Evolutionary conservation across 139 green algal genomes (phyloP).

Genomic region (Edaphochlamys debaryana): DNA sequence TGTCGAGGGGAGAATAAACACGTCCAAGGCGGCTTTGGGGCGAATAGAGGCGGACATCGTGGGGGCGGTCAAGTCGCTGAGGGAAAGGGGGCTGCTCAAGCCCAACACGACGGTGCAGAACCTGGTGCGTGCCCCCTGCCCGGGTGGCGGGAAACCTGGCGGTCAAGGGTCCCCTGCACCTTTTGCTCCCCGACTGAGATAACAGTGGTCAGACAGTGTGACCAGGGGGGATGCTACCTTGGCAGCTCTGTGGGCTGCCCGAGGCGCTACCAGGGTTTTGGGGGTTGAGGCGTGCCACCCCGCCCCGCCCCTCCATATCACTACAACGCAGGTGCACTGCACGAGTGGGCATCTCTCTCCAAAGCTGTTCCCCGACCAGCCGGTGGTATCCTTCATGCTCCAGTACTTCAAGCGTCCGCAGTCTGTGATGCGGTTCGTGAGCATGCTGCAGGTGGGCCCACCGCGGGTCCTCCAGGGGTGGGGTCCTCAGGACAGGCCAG

Average conservation of each 20-base stretch:
- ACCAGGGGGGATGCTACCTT: not conserved
- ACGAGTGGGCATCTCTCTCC: conserved; percentile 1
- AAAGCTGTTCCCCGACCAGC: conserved; percentile 25
- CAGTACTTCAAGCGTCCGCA: conserved; percentile 51
- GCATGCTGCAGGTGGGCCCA: not conserved
- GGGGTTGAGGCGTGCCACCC: too few species aligned
- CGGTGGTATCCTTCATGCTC: conserved; percentile 38
- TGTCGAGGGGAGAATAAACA: not conserved
- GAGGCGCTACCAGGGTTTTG: not conserved
- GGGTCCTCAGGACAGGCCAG: not conserved
- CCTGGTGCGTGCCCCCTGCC: not conserved
- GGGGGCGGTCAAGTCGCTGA: not conserved
- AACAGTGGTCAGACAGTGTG: too few species aligned
- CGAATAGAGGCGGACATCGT: not conserved
- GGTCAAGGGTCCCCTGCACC: too few species aligned
- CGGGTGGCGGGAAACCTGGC: not conserved
- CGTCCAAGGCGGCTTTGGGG: not conserved
- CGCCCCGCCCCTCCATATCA: not conserved
- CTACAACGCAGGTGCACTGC: conserved; percentile 21
- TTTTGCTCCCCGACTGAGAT: not conserved
- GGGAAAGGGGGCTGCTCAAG: not conserved
- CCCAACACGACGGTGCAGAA: conserved; percentile 8
- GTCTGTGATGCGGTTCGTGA: not conserved
- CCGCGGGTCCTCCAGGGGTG: too few species aligned
- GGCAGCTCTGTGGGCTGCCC: not conserved